Evolutionary conservation across 2,329 filamentous ascomycete genomes (phyloP).

Genomic region (Raffaelea arxii): DNA sequence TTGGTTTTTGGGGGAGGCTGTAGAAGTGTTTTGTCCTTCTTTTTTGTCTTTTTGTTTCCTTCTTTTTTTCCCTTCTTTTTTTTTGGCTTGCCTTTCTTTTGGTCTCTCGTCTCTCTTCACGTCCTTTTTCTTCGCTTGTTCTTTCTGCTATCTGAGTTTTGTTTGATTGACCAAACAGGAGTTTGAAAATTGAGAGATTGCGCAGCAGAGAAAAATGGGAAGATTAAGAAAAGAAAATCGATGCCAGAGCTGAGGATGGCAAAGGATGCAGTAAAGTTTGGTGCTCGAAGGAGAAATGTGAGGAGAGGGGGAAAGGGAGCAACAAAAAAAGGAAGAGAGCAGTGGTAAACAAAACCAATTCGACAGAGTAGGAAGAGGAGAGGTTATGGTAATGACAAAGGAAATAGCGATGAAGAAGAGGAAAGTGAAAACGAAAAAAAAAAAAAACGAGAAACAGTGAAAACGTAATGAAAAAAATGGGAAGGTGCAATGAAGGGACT

Average conservation of each 20-base stretch:
- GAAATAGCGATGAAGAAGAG: not conserved
- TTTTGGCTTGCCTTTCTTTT: too few relatives aligned
- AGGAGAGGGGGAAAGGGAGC: not conserved
- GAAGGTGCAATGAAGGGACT: not conserved
- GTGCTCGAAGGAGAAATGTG: too few relatives aligned
- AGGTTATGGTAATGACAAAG: too few relatives aligned
- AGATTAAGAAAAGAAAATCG: not conserved
- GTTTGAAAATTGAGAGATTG: not conserved
- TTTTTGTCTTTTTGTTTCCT: too few relatives aligned
- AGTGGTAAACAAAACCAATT: not conserved
- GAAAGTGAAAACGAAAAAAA: not conserved
- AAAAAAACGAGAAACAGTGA: not conserved
- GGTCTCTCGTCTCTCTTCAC: too few relatives aligned
- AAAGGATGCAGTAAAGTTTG: too few relatives aligned
- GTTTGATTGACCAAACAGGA: not conserved
- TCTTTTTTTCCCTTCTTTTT: too few relatives aligned
- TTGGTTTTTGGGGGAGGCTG: not conserved
- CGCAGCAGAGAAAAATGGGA: not conserved
- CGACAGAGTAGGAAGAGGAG: not conserved
- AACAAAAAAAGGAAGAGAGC: not conserved
- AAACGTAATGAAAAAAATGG: not conserved
- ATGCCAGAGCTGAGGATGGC: not conserved
- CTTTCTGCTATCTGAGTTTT: too few relatives aligned
- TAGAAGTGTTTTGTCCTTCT: not conserved
- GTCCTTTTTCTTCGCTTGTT: too few relatives aligned